These are phyloP conservation scores for Pseudonitzschia multiseries DNA, from an alignment of 108 stramenopile genomes.

Conservation along the genomic window DNA sequence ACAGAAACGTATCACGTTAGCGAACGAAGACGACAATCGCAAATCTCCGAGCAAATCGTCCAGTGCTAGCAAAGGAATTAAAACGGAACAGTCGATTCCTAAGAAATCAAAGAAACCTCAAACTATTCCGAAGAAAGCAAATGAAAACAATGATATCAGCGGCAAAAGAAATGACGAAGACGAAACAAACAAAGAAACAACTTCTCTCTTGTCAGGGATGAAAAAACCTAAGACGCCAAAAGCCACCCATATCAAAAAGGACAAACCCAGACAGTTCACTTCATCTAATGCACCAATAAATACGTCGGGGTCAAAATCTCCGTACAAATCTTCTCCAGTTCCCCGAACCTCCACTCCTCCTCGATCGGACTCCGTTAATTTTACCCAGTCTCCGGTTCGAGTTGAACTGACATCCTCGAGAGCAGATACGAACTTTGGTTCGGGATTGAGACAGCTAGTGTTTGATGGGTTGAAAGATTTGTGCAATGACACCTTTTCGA, in stretches of 20 bases:
- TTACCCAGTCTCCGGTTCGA: background rate
- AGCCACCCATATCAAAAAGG: background rate
- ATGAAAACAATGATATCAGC: background rate
- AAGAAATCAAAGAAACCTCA: background rate
- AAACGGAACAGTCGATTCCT: constrained; percentile 10
- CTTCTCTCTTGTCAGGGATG: constrained; percentile 10
- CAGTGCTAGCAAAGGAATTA: background rate
- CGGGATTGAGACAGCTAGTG: constrained; percentile 13
- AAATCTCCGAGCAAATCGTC: background rate
- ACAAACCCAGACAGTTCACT: background rate
- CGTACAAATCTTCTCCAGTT: background rate
- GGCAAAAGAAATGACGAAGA: background rate
- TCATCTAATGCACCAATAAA: background rate
- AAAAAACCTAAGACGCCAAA: constrained; percentile 2
- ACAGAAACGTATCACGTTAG: constrained; percentile 2
- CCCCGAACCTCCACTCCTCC: background rate
- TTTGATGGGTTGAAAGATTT: constrained; percentile 6
- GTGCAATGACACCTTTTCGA: background rate
- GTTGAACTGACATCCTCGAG: background rate
- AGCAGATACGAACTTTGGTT: background rate
- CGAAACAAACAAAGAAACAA: background rate
- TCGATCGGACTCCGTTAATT: background rate
- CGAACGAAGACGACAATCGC: background rate
- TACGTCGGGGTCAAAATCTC: background rate
- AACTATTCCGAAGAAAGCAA: constrained; percentile 7